Evolutionary conservation across 2,329 filamentous ascomycete species (phyloP).

Genomic region (Calonectria pteridis): DNA sequence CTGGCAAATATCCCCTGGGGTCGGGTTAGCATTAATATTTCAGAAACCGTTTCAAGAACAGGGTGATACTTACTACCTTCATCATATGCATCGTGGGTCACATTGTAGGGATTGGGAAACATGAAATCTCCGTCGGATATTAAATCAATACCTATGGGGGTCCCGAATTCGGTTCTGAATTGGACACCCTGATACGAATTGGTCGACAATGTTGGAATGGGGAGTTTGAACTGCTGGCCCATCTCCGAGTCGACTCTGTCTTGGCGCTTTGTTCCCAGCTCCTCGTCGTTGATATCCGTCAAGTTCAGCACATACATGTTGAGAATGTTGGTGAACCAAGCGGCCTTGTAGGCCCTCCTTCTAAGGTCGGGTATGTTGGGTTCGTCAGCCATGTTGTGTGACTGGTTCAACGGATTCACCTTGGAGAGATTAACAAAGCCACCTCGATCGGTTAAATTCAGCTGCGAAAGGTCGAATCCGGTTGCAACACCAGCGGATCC

Average conservation of each 20-base stretch:
- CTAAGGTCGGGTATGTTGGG: constrained; percentile 52
- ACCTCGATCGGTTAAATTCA: constrained; percentile 56
- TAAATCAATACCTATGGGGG: neutral
- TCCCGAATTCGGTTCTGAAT: constrained; percentile 24
- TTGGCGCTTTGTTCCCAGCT: constrained; percentile 22
- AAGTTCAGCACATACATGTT: constrained; percentile 56
- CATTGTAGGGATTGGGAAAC: constrained; percentile 23
- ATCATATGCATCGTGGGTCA: constrained; percentile 8
- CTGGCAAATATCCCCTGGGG: neutral
- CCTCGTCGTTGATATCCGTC: constrained; percentile 41
- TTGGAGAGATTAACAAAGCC: constrained; percentile 56
- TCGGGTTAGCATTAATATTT: neutral
- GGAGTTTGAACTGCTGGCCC: constrained; percentile 26
- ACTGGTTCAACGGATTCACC: constrained; percentile 48
- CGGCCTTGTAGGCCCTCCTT: constrained; percentile 57
- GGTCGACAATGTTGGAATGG: neutral
- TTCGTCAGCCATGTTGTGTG: constrained; percentile 48
- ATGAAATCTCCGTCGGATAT: neutral
- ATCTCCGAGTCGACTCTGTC: constrained; percentile 28
- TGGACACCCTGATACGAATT: neutral
- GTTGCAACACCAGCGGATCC: neutral
- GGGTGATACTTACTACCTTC: constrained; percentile 13
- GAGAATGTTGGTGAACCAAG: constrained; percentile 56
- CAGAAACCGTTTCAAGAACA: neutral
- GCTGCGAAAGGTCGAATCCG: constrained; percentile 24